Evolutionary conservation across 2,329 filamentous ascomycete species (phyloP), one percentile per base, ranked within the genome.

Genomic region (Beauveria scarabaeidicola): DNA sequence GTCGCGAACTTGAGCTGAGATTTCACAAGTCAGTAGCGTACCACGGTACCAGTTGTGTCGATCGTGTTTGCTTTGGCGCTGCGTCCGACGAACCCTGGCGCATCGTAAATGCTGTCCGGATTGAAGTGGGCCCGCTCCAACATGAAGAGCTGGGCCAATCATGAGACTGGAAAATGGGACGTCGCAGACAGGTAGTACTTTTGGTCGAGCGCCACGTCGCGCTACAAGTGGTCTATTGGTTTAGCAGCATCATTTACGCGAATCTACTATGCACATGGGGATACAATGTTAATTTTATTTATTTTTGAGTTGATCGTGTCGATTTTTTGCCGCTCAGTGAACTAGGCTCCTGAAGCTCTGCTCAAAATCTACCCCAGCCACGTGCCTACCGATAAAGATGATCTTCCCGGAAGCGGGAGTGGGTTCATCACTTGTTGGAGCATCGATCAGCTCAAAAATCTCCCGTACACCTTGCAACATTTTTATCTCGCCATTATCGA

Each of bases 391-490:
- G 69, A 88, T 88, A 50, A 88, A 66, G 10, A 88, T 81, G 52
- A 88, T 74, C 69, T 88, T 88, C 23, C 85, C 81, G 41, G 71
- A 64, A 27, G 65, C 64, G 11, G 69, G 62, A 13, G 60, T 59
- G 47, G 63, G 67, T 2, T 69, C 69, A 10, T 67, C 65, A 10
- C 69, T 71, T 10, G 71, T 65, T 5, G 75, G 73, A 8, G 75
- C 76, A 64, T 96, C 91, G 25, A 90, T 83, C 25, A 97, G 88
- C 68, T 99, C 94, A 71, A 97, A 99, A 17, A 97, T 82, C 66
- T 97, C 93, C 57, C 93, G 79, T 1, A 99, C 94, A 2, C 92
- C 94, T 72, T 99, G 94, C 8, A 97, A 79, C 63, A 97, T 84
- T 69, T 90, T 89, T 47, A 85, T 76, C 0, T 78, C 76, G 1